Conservation (phyloP, 2,329 filamentous ascomycete genomes). For the Cordyceps farinosa region DNA sequence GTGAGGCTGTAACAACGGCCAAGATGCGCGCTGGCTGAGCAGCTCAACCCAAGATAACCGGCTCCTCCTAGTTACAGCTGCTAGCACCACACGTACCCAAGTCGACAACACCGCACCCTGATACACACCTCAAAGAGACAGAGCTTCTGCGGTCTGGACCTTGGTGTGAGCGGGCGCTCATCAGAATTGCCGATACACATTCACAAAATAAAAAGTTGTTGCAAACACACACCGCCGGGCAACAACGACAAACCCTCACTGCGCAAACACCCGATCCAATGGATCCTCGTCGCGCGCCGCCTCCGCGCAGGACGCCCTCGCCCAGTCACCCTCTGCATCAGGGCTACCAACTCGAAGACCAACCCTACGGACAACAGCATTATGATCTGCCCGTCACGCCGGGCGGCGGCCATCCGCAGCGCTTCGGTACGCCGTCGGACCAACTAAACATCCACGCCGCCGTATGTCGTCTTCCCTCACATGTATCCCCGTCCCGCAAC, state of each 20-base stretch:
- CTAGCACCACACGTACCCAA: too few relatives aligned
- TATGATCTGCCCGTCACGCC: slow-evolving; percentile 26
- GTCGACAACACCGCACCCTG: too few relatives aligned
- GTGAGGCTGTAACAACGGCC: slow-evolving; percentile 1
- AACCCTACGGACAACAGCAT: slow-evolving; percentile 55
- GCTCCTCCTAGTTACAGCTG: too few relatives aligned
- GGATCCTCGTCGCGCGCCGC: slow-evolving; percentile 30
- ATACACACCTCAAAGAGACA: too few relatives aligned
- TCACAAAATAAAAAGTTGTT: too few relatives aligned
- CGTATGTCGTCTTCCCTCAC: slow-evolving; percentile 47
- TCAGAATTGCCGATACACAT: too few relatives aligned
- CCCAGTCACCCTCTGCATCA: slow-evolving; percentile 69
- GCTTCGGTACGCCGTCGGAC: slow-evolving; percentile 64
- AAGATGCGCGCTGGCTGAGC: not conserved
- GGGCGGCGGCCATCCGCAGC: slow-evolving; percentile 23
- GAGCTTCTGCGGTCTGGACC: too few relatives aligned
- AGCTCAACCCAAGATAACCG: not conserved
- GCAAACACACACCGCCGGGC: too few relatives aligned
- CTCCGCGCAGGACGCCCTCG: slow-evolving; percentile 63
- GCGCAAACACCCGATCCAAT: slow-evolving; percentile 10
- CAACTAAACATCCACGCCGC: slow-evolving; percentile 79
- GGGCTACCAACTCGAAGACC: slow-evolving; percentile 80
- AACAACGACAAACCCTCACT: not conserved
- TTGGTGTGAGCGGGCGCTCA: too few relatives aligned
- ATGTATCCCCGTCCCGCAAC: not conserved